Percentiles rank a stretch among this genome's conserved stretches.
These are phyloP conservation scores for Boletus reticuloceps DNA, from an alignment of 768 basidiomycete genomes.

Conservation along the genomic window DNA sequence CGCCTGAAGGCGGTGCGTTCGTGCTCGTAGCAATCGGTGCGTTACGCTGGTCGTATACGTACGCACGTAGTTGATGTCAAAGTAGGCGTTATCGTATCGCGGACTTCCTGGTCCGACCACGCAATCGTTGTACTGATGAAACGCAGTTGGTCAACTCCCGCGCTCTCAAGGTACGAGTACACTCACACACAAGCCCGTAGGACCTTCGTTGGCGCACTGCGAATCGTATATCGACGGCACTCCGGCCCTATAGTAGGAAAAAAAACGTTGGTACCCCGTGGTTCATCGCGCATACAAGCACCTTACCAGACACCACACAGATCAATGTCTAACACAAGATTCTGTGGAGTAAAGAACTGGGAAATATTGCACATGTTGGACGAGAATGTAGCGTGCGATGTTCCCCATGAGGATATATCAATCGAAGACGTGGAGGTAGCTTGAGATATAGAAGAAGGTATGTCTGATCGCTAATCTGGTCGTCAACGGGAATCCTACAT, in stretches of 20 bases:
- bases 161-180: neutral
- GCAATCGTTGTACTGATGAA: slow-evolving; percentile 46
- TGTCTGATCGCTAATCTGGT: slow-evolving; percentile 30
- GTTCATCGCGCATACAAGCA: neutral
- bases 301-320: slow-evolving; percentile 51
- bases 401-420: slow-evolving; percentile 42
- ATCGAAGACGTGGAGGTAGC: slow-evolving; percentile 34
- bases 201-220: slow-evolving; percentile 38
- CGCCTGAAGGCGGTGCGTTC: neutral
- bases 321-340: slow-evolving; percentile 52
- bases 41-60: slow-evolving; percentile 43
- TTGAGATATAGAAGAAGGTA: slow-evolving; percentile 36
- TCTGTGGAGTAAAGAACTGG: slow-evolving; percentile 45
- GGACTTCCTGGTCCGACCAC: slow-evolving; percentile 54
- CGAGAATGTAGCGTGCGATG: slow-evolving; percentile 44
- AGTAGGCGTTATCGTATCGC: slow-evolving; percentile 59
- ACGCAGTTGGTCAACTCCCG: neutral
- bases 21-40: slow-evolving; percentile 8
- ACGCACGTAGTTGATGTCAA: slow-evolving; percentile 65
- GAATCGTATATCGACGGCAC: slow-evolving; percentile 38
- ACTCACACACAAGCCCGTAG: slow-evolving; percentile 44
- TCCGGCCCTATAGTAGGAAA: slow-evolving; percentile 45
- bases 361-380: slow-evolving; percentile 43
- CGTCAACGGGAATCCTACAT: slow-evolving; percentile 11
- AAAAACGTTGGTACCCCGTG: neutral